Conservation (phyloP, 345 rosid species). For the Dovyalis caffra region DNA sequence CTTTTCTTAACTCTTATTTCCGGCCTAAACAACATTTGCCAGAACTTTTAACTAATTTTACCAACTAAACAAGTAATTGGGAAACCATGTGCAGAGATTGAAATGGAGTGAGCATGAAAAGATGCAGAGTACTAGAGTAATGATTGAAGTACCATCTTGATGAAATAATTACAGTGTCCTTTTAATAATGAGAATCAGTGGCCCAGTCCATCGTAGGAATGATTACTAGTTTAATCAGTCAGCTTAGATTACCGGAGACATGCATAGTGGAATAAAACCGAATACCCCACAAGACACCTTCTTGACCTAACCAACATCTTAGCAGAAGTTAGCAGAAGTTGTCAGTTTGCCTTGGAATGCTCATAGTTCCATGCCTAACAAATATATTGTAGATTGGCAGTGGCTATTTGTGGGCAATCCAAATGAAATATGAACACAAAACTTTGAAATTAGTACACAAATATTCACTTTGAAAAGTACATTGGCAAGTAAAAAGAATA, state of each 20-base stretch:
- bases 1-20: neutral
- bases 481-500: constrained; percentile 22
- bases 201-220: neutral
- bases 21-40: neutral
- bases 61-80: too few species aligned
- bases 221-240: neutral
- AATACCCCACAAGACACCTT: constrained; percentile 18
- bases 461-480: constrained; percentile 12
- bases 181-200: neutral
- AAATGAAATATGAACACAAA: neutral
- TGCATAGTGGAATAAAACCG: neutral
- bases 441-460: constrained; percentile 4
- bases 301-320: neutral
- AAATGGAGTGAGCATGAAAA: neutral
- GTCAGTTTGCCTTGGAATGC: constrained; percentile 20
- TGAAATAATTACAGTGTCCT: neutral
- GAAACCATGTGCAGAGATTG: neutral
- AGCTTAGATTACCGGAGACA: neutral
- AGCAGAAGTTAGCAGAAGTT: constrained; percentile 12
- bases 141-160: neutral
- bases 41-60: neutral
- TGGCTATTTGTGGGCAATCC: neutral
- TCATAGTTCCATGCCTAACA: constrained; percentile 21
- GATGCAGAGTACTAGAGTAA: neutral
- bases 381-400: constrained; percentile 7